These are phyloP conservation scores for Brassica napus DNA, from an alignment of 345 rosid genomes.

Conservation along the genomic window Da-Ae NC_063450.1:43444501-43445000, in stretches of 20 bases:
- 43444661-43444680: background rate
- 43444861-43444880: constrained; percentile 5
- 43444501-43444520: constrained; percentile 72
- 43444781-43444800: background rate
- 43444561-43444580: constrained; percentile 33
- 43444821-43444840: background rate
- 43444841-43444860: constrained; percentile 1
- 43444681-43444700: background rate
- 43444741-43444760: background rate
- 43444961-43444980: background rate
- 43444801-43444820: constrained; percentile 5
- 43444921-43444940: background rate
- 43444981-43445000: background rate
- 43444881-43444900: background rate
- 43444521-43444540: constrained; percentile 48
- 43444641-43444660: background rate
- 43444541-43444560: constrained; percentile 26
- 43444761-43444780: background rate
- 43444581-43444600: constrained; percentile 38
- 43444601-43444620: constrained; percentile 40
- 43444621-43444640: constrained; percentile 3
- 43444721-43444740: background rate
- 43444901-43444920: background rate
- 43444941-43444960: background rate
- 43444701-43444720: background rate